These are phyloP conservation scores for Penicillium polonicum DNA, from an alignment of 2,329 filamentous ascomycete species.

Conservation along the genomic window DNA sequence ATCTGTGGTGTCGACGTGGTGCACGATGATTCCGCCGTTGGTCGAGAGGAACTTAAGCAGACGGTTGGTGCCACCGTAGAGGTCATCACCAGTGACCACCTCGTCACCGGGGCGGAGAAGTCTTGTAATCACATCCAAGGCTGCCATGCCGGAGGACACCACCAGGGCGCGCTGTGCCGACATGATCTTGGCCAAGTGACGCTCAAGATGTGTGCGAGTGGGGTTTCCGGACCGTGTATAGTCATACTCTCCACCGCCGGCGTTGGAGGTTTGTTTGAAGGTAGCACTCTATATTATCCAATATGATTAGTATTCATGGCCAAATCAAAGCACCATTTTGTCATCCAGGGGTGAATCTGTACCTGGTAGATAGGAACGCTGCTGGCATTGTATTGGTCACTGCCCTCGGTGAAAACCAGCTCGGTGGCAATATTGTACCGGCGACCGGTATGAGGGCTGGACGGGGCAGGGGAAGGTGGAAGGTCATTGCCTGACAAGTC, in stretches of 20 bases:
- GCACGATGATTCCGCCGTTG: conserved; percentile 87
- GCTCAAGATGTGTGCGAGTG: conserved; percentile 90
- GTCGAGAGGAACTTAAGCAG: conserved; percentile 87
- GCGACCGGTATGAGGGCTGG: conserved; percentile 79
- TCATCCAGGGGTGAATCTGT: conserved; percentile 13
- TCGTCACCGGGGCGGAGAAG: conserved; percentile 90
- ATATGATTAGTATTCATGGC: neutral
- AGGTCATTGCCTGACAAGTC: conserved; percentile 82
- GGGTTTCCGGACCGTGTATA: conserved; percentile 98
- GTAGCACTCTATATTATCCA: conserved; percentile 68
- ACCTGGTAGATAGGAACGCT: conserved; percentile 96
- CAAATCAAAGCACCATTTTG: neutral
- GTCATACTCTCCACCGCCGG: conserved; percentile 87
- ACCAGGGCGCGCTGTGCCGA: conserved; percentile 86
- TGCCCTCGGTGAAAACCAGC: conserved; percentile 91
- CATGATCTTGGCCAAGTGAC: conserved; percentile 99
- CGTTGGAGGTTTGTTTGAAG: conserved; percentile 86
- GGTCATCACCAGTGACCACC: conserved; percentile 92
- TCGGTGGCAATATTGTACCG: conserved; percentile 95
- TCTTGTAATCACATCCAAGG: conserved; percentile 91
- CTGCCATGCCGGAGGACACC: conserved; percentile 95
- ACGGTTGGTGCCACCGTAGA: conserved; percentile 94
- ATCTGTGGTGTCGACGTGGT: conserved; percentile 92
- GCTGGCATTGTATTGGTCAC: conserved; percentile 94
- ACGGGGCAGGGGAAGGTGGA: conserved; percentile 88